Base-by-base conservation (phyloP, 768 basidiomycete species). In the Leccinellum albellum region DNA sequence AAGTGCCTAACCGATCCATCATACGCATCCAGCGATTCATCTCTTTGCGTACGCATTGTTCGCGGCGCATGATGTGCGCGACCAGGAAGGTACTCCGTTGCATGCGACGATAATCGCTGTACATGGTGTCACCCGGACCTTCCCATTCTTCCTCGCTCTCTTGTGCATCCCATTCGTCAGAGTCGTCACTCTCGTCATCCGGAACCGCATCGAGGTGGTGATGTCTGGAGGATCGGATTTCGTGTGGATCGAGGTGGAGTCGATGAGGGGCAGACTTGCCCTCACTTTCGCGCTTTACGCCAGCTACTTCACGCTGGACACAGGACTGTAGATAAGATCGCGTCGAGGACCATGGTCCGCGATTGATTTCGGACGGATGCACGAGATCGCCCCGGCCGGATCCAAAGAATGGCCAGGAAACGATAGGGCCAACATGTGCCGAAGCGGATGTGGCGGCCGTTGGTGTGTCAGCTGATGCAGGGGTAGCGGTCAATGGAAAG, bases 361-460 rank as follows among this genome's bases (percentile, higher is more conserved):
- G 84, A 64, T 90, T 77, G 33, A 93, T 77, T 61, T 91, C 88
- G 21, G 76, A 73, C 3, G 85, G 85, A 61, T 88, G 87, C 3
- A 71, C 61, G 23, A 90, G 79, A 56, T 89, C 86, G 31, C 91
- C 91, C 40, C 91, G 80, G 61, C 87, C 85, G 4, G 89, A 87
- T 47, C 91, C 91, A 68, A 94, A 94, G 78, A 93, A 94, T 1
- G 91, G 88, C 91, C 91, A 94, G 3, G 90, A 91, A 50, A 93
- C 82, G 64, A 94, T 93, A 8, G 88, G 87, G 4, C 91, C 91
- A 45, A 59, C 47, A 59, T 63, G 59, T 45, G 62, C 20, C 10
- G 20, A 12, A 12, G 54, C 52, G 31, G 49, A 44, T 3, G 37
- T 21, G 0, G 17, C 32, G 13, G 42, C 40, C 13, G 35, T 54